Conservation (phyloP, 805 yeast species). For the Priceomyces castillae region DNA sequence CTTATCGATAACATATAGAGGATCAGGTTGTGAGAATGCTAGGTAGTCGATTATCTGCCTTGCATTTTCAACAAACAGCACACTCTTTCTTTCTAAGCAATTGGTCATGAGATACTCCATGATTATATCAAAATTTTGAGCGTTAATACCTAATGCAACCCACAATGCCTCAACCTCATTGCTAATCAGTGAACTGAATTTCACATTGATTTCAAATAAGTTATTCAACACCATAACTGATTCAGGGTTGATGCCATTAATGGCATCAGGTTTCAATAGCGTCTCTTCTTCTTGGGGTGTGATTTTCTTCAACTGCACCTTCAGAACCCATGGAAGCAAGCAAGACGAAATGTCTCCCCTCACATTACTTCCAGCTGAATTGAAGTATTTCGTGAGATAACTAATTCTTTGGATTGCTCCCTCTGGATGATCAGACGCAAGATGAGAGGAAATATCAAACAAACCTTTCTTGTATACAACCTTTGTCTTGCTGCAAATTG, state of each 20-base stretch:
- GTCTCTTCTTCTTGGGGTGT: background rate
- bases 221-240: slow-evolving; percentile 73
- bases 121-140: slow-evolving; percentile 67
- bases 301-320: slow-evolving; percentile 55
- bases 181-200: slow-evolving; percentile 68
- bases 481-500: slow-evolving; percentile 70
- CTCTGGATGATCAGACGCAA: slow-evolving; percentile 60
- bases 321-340: slow-evolving; percentile 89
- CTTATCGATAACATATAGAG: slow-evolving; percentile 51
- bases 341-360: slow-evolving; percentile 79
- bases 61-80: slow-evolving; percentile 72
- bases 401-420: slow-evolving; percentile 64
- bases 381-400: slow-evolving; percentile 66
- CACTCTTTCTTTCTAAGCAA: slow-evolving; percentile 67
- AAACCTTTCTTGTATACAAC: slow-evolving; percentile 86
- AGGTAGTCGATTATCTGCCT: slow-evolving; percentile 80
- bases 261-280: background rate
- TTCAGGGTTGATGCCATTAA: slow-evolving; percentile 21
- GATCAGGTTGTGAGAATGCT: slow-evolving; percentile 51
- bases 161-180: slow-evolving; percentile 92
- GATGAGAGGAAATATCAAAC: slow-evolving; percentile 70
- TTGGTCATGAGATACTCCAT: slow-evolving; percentile 66
- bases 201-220: slow-evolving; percentile 79
- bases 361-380: slow-evolving; percentile 52
- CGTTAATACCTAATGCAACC: slow-evolving; percentile 85